Base-by-base conservation (phyloP, 2,329 filamentous ascomycete species). In the Penicillium sp. region DNA sequence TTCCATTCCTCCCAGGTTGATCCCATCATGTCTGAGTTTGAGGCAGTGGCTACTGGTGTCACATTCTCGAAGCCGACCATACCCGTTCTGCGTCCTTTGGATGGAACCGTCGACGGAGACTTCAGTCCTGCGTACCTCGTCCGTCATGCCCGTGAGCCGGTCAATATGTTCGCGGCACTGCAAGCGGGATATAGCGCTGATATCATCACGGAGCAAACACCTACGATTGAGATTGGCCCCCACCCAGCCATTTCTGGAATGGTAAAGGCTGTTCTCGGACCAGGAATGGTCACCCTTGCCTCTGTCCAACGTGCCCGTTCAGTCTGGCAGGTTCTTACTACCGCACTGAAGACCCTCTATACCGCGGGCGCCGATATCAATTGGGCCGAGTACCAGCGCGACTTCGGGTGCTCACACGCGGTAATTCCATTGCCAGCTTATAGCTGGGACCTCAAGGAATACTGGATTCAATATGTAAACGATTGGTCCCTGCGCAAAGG, bases 1-100 rank as follows among this genome's bases (percentile, higher is more conserved):
- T 42, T 47, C 32, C 39, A 47, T 24, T 31, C 23, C 3, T 27
- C 39, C 2, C 44, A 47, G n/a, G 20, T 40, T n/a, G 44, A 47
- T 22, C 34, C 44, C 6, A 42, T 42, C n/a, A 23, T 47, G 34
- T 20, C 37, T 27, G 22, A 14, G n/a, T 47, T 47, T 28, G 32
- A 18, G 23, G 18, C 26, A 24, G n/a, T 37, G 5, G 32, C 32
- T 10, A 18, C 5, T 2, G 18, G 14, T 23, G 39, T 42, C 9
- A 23, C 29, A 3, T 42, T 42, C 40, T 6, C 10, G 13, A 16
- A 26, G 10, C 40, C 40, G 18, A 34, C 4, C 9, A 7, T 20
- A 10, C 14, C n/a, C 4, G 22, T 42, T n/a, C 11, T 42, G 10
- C 28, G 24, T 7, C 40, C 40, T 10, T 23, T 42, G 13, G 27